phyloP scores from a whole-genome alignment of 2,329 filamentous ascomycete genomes.

The Aulographum hederae region DNA sequence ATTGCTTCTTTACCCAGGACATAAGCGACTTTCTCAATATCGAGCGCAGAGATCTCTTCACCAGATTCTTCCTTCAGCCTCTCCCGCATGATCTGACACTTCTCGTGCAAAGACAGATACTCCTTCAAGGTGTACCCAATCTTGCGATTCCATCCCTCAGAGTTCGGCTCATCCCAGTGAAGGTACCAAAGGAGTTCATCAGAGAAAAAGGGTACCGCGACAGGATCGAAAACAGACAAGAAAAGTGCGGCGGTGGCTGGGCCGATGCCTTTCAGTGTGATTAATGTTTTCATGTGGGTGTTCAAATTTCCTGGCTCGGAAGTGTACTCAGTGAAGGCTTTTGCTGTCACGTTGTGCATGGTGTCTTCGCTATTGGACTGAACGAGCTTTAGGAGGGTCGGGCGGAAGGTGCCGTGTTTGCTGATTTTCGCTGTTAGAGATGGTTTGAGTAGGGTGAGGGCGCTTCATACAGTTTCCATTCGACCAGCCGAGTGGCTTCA shows the following conservation, averaged over 20 bases:
- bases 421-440: slow-evolving; percentile 10
- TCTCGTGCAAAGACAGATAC: slow-evolving; percentile 35
- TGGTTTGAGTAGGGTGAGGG: background rate
- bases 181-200: slow-evolving; percentile 60
- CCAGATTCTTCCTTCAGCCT: background rate
- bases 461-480: slow-evolving; percentile 18
- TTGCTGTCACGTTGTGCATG: slow-evolving; percentile 30
- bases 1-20: slow-evolving; percentile 3
- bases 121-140: slow-evolving; percentile 57
- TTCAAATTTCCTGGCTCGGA: slow-evolving; percentile 2
- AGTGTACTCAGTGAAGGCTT: slow-evolving; percentile 25
- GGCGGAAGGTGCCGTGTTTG: slow-evolving; percentile 32
- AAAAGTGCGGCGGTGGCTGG: slow-evolving; percentile 64
- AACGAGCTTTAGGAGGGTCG: slow-evolving; percentile 25
- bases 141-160: slow-evolving; percentile 22
- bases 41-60: background rate
- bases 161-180: slow-evolving; percentile 30
- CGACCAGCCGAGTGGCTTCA: slow-evolving; percentile 16
- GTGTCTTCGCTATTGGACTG: slow-evolving; percentile 37
- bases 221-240: slow-evolving; percentile 44
- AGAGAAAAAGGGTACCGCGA: slow-evolving; percentile 52
- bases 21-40: slow-evolving; percentile 5
- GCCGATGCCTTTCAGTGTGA: slow-evolving; percentile 53
- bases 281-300: slow-evolving; percentile 33
- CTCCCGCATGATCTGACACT: slow-evolving; percentile 23